Evolutionary conservation across 2,329 filamentous ascomycete species (phyloP).

Genomic region (Curvularia verruculosa): DNA sequence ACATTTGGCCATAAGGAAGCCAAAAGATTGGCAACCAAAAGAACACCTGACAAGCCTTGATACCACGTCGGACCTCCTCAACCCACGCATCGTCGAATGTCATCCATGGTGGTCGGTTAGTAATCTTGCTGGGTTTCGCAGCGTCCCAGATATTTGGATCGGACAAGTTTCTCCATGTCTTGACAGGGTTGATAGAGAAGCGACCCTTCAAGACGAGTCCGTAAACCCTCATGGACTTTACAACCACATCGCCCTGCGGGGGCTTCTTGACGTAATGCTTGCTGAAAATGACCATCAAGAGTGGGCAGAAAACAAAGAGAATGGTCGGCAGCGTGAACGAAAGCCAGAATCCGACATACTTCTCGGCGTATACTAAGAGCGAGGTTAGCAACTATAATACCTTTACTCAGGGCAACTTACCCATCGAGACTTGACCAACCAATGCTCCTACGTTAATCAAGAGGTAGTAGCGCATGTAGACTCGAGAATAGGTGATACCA

Average conservation of each 20-base stretch:
- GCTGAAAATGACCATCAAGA: conserved; percentile 54
- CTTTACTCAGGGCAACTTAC: not conserved
- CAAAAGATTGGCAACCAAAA: conserved; percentile 57
- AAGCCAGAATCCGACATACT: conserved; percentile 76
- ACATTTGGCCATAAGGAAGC: conserved; percentile 66
- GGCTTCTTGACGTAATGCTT: conserved; percentile 54
- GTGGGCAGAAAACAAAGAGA: conserved; percentile 66
- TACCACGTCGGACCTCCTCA: conserved; percentile 53
- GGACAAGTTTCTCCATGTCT: conserved; percentile 57
- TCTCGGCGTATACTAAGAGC: conserved; percentile 67
- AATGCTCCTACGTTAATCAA: conserved; percentile 72
- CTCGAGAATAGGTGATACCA: conserved; percentile 67
- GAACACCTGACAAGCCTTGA: conserved; percentile 41
- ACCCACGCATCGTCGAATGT: conserved; percentile 83
- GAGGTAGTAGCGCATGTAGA: conserved; percentile 74
- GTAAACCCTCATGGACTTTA: conserved; percentile 68
- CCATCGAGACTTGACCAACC: conserved; percentile 66
- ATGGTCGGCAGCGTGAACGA: conserved; percentile 69
- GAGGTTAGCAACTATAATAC: not conserved
- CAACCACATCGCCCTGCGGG: conserved; percentile 72
- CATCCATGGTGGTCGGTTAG: conserved; percentile 71
- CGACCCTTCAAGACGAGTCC: conserved; percentile 65
- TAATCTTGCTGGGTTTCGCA: conserved; percentile 67
- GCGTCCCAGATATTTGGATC: conserved; percentile 48
- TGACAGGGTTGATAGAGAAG: conserved; percentile 64